Percentiles rank a stretch among this genome's conserved stretches.
Conservation (phyloP, 2,329 filamentous ascomycete genomes). For the Epicoccum nigrum region DNA sequence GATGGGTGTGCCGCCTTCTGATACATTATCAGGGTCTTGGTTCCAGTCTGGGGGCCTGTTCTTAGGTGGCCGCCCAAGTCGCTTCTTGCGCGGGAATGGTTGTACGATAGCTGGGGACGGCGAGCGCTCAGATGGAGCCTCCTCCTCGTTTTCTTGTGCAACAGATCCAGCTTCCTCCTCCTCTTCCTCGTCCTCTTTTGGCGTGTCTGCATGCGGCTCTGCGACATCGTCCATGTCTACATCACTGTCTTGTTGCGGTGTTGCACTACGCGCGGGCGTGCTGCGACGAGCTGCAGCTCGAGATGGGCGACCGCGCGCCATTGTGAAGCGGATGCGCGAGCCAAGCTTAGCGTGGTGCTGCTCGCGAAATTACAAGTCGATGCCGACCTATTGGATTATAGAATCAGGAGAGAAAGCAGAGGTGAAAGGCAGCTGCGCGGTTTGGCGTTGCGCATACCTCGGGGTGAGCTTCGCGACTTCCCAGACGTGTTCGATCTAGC, state of each 20-base stretch:
- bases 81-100: conserved; percentile 70
- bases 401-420: too few relatives aligned
- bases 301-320: conserved; percentile 47
- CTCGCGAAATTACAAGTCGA: not conserved
- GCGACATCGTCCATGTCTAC: conserved; percentile 43
- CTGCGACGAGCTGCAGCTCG: conserved; percentile 49
- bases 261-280: conserved; percentile 44
- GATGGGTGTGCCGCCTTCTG: conserved; percentile 56
- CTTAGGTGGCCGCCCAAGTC: conserved; percentile 85
- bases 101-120: conserved; percentile 58
- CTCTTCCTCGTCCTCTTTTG: conserved; percentile 59
- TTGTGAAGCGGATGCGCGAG: conserved; percentile 17
- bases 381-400: not conserved
- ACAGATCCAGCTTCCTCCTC: conserved; percentile 56
- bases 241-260: conserved; percentile 44
- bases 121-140: conserved; percentile 53
- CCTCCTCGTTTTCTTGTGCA: conserved; percentile 51
- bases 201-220: conserved; percentile 45
- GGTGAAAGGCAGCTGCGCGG: not conserved
- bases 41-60: conserved; percentile 79
- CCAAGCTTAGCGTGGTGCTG: not conserved
- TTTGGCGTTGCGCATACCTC: conserved; percentile 8
- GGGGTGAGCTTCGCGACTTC: conserved; percentile 22
- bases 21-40: conserved; percentile 57
- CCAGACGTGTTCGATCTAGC: conserved; percentile 16